phyloP scores from a whole-genome alignment of 1,284 basidiomycete genomes.

The Rhodotorula glutinis region DNA sequence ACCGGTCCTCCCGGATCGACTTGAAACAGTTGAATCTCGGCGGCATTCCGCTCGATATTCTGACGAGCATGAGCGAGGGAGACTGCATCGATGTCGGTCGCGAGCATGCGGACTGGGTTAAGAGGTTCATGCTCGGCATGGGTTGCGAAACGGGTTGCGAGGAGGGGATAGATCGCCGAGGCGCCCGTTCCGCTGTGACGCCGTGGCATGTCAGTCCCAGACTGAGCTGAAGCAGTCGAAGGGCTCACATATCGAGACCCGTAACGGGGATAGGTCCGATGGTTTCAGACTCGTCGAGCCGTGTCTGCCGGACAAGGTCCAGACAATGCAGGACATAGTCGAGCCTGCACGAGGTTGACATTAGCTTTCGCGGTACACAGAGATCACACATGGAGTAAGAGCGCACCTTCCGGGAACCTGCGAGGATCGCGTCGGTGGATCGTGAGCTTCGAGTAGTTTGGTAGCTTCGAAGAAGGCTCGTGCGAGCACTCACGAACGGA shows the following conservation, averaged over 20 bases:
- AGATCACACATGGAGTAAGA: no score
- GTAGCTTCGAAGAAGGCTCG: no score
- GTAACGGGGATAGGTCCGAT: not conserved
- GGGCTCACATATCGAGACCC: slow-evolving; percentile 56
- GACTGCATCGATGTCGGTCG: slow-evolving; percentile 61
- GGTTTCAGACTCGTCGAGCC: not conserved
- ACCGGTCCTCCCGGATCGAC: slow-evolving; percentile 51
- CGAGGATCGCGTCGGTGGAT: not conserved
- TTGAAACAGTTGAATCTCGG: slow-evolving; percentile 55
- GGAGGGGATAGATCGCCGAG: slow-evolving; percentile 81
- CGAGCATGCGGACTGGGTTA: slow-evolving; percentile 44
- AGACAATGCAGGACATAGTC: slow-evolving; percentile 75
- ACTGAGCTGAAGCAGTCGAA: no score
- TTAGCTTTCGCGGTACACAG: not conserved
- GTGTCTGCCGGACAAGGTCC: slow-evolving; percentile 51
- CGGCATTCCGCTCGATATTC: slow-evolving; percentile 60
- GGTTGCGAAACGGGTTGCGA: slow-evolving; percentile 58
- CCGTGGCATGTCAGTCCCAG: slow-evolving; percentile 57
- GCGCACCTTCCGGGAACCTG: slow-evolving; percentile 40
- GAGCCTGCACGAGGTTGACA: slow-evolving; percentile 54
- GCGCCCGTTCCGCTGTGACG: slow-evolving; percentile 76
- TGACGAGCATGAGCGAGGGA: slow-evolving; percentile 58
- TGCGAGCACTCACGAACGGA: slow-evolving; percentile 61
- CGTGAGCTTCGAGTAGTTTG: no score
- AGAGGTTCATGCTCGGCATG: slow-evolving; percentile 22